A percentile compares a stretch with the other conserved stretches of the same genome.
These are phyloP conservation scores for Heliocybe sulcata DNA, from an alignment of 1,284 basidiomycete species.

Conservation along the genomic window DNA sequence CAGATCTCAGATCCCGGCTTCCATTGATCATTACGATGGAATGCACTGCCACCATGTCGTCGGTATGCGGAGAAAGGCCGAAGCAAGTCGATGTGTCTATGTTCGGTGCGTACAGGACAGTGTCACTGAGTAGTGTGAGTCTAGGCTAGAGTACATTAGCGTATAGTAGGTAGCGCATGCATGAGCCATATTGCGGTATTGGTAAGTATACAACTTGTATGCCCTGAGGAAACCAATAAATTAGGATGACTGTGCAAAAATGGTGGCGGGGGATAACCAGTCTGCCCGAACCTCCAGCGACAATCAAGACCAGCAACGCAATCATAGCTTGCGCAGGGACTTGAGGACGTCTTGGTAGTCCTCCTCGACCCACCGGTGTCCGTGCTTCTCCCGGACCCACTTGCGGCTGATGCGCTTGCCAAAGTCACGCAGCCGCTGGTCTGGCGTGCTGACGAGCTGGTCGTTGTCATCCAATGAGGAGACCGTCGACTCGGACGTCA, in stretches of 20 bases:
- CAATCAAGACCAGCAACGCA: background rate
- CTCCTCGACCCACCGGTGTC: slow-evolving; percentile 26
- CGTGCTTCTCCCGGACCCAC: slow-evolving; percentile 30
- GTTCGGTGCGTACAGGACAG: no score
- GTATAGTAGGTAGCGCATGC: background rate
- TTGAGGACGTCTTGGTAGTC: slow-evolving; percentile 19
- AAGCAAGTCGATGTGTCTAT: no score
- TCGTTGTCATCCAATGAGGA: background rate
- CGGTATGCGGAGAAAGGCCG: no score
- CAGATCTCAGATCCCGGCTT: no score
- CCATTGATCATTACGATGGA: no score
- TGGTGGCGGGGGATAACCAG: background rate
- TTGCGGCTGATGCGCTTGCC: slow-evolving; percentile 20
- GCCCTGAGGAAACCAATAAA: background rate
- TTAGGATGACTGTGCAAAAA: background rate
- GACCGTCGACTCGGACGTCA: slow-evolving; percentile 5
- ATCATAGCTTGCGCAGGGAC: slow-evolving; percentile 1
- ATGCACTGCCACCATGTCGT: no score
- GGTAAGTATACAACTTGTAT: background rate
- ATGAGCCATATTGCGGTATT: background rate
- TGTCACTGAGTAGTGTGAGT: no score
- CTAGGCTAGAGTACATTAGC: background rate
- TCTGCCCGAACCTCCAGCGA: background rate
- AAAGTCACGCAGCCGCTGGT: background rate
- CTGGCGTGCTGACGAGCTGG: background rate